A percentile compares a stretch with the other conserved stretches of the same genome.
Conservation (phyloP, 768 basidiomycete species). For the Tylopilus rubrobrunneus region DNA sequence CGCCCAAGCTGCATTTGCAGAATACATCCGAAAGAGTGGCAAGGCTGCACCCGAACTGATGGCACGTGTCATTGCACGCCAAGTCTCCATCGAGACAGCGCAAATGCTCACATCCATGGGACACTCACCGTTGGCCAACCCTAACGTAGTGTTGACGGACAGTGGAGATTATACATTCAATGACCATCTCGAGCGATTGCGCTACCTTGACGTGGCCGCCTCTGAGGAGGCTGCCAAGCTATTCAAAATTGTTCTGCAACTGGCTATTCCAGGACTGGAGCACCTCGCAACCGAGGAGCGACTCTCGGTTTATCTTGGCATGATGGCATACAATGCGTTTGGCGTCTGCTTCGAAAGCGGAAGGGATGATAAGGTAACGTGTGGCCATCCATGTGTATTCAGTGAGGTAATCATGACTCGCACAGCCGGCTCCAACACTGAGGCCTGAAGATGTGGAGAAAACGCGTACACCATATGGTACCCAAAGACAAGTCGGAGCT, state of each 20-base stretch:
- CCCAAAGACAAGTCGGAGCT: conserved; percentile 68
- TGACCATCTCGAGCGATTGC: conserved; percentile 75
- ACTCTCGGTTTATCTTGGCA: conserved; percentile 58
- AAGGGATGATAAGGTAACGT: conserved; percentile 63
- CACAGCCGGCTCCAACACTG: conserved; percentile 47
- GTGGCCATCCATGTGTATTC: neutral
- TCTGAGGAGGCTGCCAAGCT: conserved; percentile 47
- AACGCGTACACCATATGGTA: conserved; percentile 75
- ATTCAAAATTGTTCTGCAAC: conserved; percentile 50
- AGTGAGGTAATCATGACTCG: neutral
- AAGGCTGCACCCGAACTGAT: conserved; percentile 53
- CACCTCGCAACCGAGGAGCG: conserved; percentile 64
- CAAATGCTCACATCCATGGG: conserved; percentile 43
- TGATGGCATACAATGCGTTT: conserved; percentile 73
- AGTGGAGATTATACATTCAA: conserved; percentile 56
- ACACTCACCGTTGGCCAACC: conserved; percentile 6
- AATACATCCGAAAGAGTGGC: conserved; percentile 49
- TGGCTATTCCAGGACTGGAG: conserved; percentile 69
- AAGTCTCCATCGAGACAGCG: conserved; percentile 59
- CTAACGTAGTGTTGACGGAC: conserved; percentile 34
- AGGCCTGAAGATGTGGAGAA: conserved; percentile 71
- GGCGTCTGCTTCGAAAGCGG: conserved; percentile 68
- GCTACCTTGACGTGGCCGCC: conserved; percentile 56
- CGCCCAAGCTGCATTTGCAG: conserved; percentile 58
- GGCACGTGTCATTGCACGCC: conserved; percentile 68